Percentiles rank a stretch among this genome's conserved stretches.
Evolutionary conservation across 495 filamentous ascomycete species (phyloP).

Genomic region (Hypoxylon trugodes): DNA sequence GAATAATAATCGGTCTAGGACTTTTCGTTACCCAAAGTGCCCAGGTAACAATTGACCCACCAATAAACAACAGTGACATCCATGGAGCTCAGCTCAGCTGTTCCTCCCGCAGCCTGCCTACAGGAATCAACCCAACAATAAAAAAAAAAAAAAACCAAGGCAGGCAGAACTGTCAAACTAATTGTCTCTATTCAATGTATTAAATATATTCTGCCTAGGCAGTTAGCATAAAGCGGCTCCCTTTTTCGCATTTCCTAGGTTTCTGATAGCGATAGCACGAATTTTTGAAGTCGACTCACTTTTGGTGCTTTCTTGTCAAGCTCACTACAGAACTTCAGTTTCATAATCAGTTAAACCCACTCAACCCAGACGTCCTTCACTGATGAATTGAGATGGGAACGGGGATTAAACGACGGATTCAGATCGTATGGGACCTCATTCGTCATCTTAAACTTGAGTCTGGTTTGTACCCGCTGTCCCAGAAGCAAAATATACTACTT

Average conservation of each 20-base stretch:
- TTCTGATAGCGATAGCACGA: not conserved
- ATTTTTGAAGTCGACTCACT: not conserved
- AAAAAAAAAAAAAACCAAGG: not conserved
- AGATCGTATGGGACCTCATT: too few species aligned
- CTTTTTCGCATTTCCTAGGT: too few species aligned
- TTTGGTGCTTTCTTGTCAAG: not conserved
- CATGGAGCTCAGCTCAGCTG: not conserved
- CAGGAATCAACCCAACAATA: not conserved
- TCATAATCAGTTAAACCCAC: not conserved
- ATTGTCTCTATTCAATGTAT: not conserved
- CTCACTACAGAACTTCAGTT: not conserved
- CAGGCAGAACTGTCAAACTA: not conserved
- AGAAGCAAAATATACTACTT: not conserved
- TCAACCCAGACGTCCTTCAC: not conserved
- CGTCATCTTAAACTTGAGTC: not conserved
- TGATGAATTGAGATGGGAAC: conserved; percentile 3
- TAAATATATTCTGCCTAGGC: not conserved
- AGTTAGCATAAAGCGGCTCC: too few species aligned
- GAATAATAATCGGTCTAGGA: conserved; percentile 4
- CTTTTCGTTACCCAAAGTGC: too few species aligned
- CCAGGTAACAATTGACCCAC: not conserved
- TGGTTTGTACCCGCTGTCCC: not conserved
- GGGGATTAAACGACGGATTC: too few species aligned
- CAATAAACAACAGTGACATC: not conserved
- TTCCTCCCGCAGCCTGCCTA: not conserved